Evolutionary conservation across 2,329 filamentous ascomycete genomes (phyloP), one percentile per base, ranked within the genome.

Genomic region (Scytalidium sp.): DNA sequence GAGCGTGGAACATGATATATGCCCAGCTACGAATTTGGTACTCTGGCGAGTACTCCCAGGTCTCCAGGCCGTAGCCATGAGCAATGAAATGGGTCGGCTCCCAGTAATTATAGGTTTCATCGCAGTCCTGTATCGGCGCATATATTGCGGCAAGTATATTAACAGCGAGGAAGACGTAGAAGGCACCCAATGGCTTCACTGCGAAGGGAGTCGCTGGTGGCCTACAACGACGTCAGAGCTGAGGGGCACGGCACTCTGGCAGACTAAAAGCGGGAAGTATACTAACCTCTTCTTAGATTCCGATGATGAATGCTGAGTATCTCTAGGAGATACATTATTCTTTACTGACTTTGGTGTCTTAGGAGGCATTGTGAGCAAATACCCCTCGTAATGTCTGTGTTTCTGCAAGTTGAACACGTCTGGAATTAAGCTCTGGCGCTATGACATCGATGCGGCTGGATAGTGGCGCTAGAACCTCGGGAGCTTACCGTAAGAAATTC

Each of bases 51-150:
- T 97, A 99, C 70, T 99, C 94, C 94, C 94, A 99, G 1, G 94
- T 99, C 73, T 99, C 92, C 45, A 97, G 77, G 36, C 93, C 94
- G 64, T 96, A 93, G 60, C 90, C 89, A 74, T 97, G 91, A 51
- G 84, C 87, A 22, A 99, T 80, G 69, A 97, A 99, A 70, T 99
- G 94, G 0, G 92, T 84, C 0, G 94, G 93, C 63, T 99, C 94
- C 91, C 93, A 99, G 75, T 96, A 99, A 68, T 99, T 99, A 79
- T 96, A 99, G 10, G 93, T 93, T 74, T 99, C 94, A 62, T 99
- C 94, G 67, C 94, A 99, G 70, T 99, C 94, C 67, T 97, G 92
- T 57, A 99, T 96, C 0, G 94, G 94, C 2, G 91, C 85, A 66
- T 86, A 93, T 25, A 87, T 63, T 10, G 93, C 94, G 6, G 93